phyloP scores from a whole-genome alignment of 768 basidiomycete species.

The Gloeophyllum trabeum region DNA sequence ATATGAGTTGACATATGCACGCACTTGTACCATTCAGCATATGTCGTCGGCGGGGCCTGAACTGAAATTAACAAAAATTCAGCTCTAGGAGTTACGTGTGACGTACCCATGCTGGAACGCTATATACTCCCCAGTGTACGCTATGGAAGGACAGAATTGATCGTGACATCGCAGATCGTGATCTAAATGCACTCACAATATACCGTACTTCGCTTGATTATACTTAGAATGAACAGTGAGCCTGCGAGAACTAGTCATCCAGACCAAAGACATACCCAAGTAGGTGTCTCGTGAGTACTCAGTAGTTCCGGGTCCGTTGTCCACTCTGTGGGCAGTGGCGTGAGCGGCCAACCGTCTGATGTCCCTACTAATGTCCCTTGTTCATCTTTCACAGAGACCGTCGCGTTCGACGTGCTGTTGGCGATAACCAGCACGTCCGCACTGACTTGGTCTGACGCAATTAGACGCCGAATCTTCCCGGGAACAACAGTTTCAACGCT shows the following conservation, averaged over 20 bases:
- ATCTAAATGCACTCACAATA: conserved; percentile 32
- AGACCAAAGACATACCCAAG: conserved; percentile 29
- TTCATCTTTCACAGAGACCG: conserved; percentile 21
- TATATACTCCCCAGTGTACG: conserved; percentile 40
- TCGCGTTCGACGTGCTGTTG: conserved; percentile 16
- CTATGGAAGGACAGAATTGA: conserved; percentile 17
- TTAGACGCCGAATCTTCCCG: conserved; percentile 32
- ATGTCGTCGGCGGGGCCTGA: conserved; percentile 24
- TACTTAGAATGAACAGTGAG: conserved; percentile 21
- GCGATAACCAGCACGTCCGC: conserved; percentile 34
- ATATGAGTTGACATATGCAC: conserved; percentile 9
- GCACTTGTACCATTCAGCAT: conserved; percentile 49
- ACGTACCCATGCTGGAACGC: conserved; percentile 31
- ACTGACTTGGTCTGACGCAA: conserved; percentile 36
- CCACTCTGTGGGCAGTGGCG: conserved; percentile 28
- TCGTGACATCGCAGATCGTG: too few species aligned
- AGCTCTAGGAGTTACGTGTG: too few species aligned
- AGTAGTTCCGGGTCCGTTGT: conserved; percentile 23
- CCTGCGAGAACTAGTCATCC: background rate
- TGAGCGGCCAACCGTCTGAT: conserved; percentile 25
- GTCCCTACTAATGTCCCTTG: conserved; percentile 22
- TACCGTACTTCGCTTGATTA: conserved; percentile 42
- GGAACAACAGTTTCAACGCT: conserved; percentile 22
- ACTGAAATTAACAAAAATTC: conserved; percentile 3
- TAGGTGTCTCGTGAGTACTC: conserved; percentile 37